Conservation (phyloP, 495 filamentous ascomycete genomes). For the Cercophora newfieldiana region DNA sequence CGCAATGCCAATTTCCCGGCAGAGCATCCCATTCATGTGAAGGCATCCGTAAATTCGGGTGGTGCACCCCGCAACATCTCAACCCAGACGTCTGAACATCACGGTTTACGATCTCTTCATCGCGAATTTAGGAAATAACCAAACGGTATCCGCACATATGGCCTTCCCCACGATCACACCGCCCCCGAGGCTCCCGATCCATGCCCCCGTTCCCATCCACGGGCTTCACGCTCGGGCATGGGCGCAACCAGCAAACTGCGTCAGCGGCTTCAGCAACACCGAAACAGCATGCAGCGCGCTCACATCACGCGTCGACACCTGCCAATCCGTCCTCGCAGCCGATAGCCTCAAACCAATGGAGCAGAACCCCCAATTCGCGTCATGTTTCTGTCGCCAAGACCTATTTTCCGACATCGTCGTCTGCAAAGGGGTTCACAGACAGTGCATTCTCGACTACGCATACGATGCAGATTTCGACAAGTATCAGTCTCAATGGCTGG, state of each 20-base stretch:
- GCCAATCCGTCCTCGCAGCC: neutral
- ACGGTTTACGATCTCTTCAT: neutral
- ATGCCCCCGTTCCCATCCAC: neutral
- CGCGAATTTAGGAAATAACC: neutral
- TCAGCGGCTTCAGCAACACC: constrained; percentile 11
- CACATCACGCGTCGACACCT: constrained; percentile 5
- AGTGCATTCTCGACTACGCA: constrained; percentile 8
- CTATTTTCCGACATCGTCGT: constrained; percentile 8
- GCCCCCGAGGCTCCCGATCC: neutral
- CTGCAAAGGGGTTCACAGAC: constrained; percentile 1
- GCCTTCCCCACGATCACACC: neutral
- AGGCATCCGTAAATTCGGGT: neutral
- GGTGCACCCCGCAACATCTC: neutral
- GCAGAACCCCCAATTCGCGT: neutral
- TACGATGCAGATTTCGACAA: constrained; percentile 7
- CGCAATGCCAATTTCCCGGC: constrained; percentile 4
- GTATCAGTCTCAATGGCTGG: constrained; percentile 6
- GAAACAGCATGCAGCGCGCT: constrained; percentile 3
- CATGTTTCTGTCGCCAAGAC: constrained; percentile 3
- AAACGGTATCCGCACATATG: neutral
- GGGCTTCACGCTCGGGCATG: neutral
- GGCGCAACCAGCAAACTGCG: constrained; percentile 8
- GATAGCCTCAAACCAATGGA: constrained; percentile 1
- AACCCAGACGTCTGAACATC: too few species aligned
- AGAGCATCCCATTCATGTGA: neutral